These are phyloP conservation scores for Aschersonia sp. DNA, from an alignment of 2,329 filamentous ascomycete species.

Conservation along the genomic window DNA sequence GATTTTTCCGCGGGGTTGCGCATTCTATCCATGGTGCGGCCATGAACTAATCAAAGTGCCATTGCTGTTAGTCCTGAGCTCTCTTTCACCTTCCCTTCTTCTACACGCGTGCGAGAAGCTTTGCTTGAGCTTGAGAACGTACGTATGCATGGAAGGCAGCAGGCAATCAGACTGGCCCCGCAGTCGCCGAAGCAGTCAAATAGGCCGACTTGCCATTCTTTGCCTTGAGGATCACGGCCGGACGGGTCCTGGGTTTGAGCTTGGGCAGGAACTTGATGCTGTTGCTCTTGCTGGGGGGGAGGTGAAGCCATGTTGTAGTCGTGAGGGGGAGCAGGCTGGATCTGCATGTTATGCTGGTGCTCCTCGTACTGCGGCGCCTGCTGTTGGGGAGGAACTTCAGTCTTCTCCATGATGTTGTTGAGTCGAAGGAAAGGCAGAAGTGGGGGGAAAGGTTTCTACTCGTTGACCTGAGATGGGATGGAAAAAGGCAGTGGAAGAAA, in stretches of 20 bases:
- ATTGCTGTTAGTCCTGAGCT: too few relatives aligned
- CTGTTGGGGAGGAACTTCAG: background rate
- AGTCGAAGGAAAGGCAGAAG: background rate
- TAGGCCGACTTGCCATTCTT: conserved; percentile 23
- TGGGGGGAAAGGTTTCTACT: background rate
- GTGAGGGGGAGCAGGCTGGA: too few relatives aligned
- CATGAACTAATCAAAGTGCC: conserved; percentile 18
- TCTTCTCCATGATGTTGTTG: background rate
- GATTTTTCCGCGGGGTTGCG: conserved; percentile 25
- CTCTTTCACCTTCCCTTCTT: too few relatives aligned
- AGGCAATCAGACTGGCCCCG: conserved; percentile 21
- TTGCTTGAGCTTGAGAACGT: conserved; percentile 9
- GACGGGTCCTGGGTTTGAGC: background rate
- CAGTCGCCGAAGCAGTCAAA: conserved; percentile 24
- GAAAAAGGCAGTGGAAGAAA: too few relatives aligned
- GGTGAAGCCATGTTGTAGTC: background rate
- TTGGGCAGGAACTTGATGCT: background rate
- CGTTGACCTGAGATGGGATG: background rate
- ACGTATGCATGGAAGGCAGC: conserved; percentile 29
- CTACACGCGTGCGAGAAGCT: too few relatives aligned
- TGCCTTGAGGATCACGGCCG: conserved; percentile 9
- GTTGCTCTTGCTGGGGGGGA: background rate
- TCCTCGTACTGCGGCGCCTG: background rate
- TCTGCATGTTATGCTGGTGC: background rate
- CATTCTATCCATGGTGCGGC: conserved; percentile 28